These are phyloP conservation scores for Gomphus bonarii DNA, from an alignment of 1,284 basidiomycete species.

Conservation along the genomic window DNA sequence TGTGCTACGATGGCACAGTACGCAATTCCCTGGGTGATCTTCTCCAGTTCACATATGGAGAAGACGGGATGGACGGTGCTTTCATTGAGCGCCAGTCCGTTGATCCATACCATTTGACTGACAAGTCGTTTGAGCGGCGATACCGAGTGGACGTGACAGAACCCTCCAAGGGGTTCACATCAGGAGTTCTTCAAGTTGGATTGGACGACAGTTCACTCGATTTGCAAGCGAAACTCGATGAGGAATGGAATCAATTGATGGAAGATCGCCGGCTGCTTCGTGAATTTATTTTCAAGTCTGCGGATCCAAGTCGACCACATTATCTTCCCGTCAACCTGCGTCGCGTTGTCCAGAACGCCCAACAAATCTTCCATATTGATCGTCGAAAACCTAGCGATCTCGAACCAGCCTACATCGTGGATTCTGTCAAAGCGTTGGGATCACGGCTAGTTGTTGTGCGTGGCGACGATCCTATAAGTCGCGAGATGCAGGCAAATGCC, in stretches of 20 bases:
- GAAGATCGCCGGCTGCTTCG: constrained; percentile 75
- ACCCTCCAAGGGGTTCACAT: constrained; percentile 63
- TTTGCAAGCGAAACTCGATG: constrained; percentile 84
- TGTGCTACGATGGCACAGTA: constrained; percentile 96
- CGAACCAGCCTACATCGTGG: constrained; percentile 80
- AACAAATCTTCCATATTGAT: constrained; percentile 97
- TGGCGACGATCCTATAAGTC: constrained; percentile 69
- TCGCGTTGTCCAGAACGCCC: constrained; percentile 92
- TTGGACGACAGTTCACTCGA: constrained; percentile 84
- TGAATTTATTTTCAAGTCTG: constrained; percentile 75
- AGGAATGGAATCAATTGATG: constrained; percentile 73
- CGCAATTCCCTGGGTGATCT: constrained; percentile 94
- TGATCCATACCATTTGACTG: constrained; percentile 77
- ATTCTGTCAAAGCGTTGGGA: constrained; percentile 62
- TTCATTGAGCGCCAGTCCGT: constrained; percentile 95
- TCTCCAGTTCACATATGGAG: constrained; percentile 95
- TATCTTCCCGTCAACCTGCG: constrained; percentile 90
- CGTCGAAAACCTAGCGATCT: constrained; percentile 88
- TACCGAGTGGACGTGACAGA: constrained; percentile 93
- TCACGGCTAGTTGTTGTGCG: constrained; percentile 77
- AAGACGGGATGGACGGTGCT: constrained; percentile 98
- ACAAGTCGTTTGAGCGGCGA: constrained; percentile 80
- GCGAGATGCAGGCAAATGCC: constrained; percentile 80
- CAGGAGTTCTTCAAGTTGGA: constrained; percentile 86
- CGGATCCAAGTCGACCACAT: constrained; percentile 62